These are phyloP conservation scores for Plenodomus biglobosus DNA, from an alignment of 2,329 filamentous ascomycete genomes.

Conservation along the genomic window DNA sequence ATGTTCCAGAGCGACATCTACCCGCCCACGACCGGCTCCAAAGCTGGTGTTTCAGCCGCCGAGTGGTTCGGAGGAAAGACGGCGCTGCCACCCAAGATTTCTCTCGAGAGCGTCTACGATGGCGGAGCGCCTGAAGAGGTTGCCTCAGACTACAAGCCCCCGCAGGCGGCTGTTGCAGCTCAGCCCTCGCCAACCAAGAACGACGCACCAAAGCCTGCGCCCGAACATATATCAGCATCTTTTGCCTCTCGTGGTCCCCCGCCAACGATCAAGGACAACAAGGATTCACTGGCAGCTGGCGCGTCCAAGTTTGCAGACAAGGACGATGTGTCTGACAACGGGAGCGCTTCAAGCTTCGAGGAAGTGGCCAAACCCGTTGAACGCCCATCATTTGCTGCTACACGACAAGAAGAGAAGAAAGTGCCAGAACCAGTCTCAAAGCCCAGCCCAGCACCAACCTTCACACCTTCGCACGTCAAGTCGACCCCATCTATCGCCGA, in stretches of 20 bases:
- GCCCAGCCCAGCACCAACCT: slow-evolving; percentile 41
- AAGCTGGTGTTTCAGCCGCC: slow-evolving; percentile 73
- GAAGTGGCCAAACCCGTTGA: slow-evolving; percentile 76
- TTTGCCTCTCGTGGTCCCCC: slow-evolving; percentile 56
- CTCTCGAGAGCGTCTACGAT: slow-evolving; percentile 88
- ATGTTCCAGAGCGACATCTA: slow-evolving; percentile 98
- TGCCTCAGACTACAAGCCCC: slow-evolving; percentile 66
- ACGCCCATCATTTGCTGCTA: slow-evolving; percentile 50
- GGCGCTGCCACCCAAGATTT: slow-evolving; percentile 84
- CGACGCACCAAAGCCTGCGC: slow-evolving; percentile 53
- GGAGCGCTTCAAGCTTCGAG: slow-evolving; percentile 81
- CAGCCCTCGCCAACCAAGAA: slow-evolving; percentile 54
- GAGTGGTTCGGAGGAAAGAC: slow-evolving; percentile 91
- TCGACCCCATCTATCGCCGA: slow-evolving; percentile 40
- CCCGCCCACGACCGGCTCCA: slow-evolving; percentile 78
- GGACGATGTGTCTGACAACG: slow-evolving; percentile 61
- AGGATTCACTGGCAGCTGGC: slow-evolving; percentile 80
- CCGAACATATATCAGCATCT: slow-evolving; percentile 52
- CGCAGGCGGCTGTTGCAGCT: slow-evolving; percentile 42
- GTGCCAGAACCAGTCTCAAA: slow-evolving; percentile 53
- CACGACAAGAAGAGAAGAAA: slow-evolving; percentile 46
- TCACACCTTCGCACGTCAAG: slow-evolving; percentile 37
- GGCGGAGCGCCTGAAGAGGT: slow-evolving; percentile 79
- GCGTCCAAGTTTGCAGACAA: slow-evolving; percentile 84
- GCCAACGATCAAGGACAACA: slow-evolving; percentile 78